Conservation (phyloP, 495 filamentous ascomycete species). For the Penicillium silybi region DNA sequence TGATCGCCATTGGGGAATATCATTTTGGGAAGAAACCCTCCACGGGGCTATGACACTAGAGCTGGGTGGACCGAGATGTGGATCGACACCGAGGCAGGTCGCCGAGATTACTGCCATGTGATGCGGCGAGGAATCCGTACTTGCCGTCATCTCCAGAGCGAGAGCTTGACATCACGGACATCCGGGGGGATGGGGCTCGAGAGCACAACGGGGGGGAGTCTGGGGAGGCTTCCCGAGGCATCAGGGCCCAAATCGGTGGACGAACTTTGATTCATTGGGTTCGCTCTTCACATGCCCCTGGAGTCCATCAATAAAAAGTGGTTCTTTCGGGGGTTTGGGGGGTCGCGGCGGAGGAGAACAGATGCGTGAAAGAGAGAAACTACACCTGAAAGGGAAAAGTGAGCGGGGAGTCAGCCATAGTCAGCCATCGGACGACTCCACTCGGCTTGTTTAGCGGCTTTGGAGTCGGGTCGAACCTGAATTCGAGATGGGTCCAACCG, state of each 20-base stretch:
- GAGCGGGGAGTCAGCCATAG: neutral
- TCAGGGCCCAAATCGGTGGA: neutral
- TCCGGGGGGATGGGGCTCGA: neutral
- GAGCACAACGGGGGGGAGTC: neutral
- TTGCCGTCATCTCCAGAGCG: neutral
- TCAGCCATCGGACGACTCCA: neutral
- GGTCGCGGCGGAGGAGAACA: neutral
- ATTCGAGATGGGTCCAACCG: neutral
- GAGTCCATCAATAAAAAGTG: neutral
- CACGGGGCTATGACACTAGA: conserved; percentile 7
- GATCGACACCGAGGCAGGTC: conserved; percentile 23
- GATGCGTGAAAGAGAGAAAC: neutral
- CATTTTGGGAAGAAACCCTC: conserved; percentile 17
- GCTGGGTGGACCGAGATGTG: conserved; percentile 1
- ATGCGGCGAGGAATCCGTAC: neutral
- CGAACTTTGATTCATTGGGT: neutral
- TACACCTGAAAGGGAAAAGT: neutral
- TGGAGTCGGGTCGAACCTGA: neutral
- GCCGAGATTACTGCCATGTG: conserved; percentile 14
- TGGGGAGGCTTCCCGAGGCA: neutral
- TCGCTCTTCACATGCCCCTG: neutral
- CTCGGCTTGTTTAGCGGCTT: neutral
- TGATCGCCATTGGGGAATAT: conserved; percentile 16
- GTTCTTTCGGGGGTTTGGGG: neutral
- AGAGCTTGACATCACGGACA: neutral